A percentile compares a stretch with the other conserved stretches of the same genome.
phyloP scores from a whole-genome alignment of 495 filamentous ascomycete species.

The Aspergillus conjunctus region DNA sequence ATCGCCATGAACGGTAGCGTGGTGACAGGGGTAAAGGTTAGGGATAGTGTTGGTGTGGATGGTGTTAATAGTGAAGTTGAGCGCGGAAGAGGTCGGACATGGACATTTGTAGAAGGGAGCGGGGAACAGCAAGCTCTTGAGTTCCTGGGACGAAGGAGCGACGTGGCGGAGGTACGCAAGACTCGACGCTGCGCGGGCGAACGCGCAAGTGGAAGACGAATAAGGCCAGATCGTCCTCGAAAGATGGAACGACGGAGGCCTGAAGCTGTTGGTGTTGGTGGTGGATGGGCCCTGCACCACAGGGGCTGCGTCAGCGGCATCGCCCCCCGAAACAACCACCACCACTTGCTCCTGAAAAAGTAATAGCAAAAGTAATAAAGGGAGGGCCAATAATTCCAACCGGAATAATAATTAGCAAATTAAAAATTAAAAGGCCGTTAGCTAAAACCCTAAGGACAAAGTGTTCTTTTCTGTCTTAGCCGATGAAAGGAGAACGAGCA shows the following conservation, averaged over 20 bases:
- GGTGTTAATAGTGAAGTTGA: slow-evolving; percentile 20
- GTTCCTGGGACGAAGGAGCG: slow-evolving; percentile 17
- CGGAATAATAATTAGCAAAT: slow-evolving; percentile 5
- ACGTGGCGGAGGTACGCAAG: slow-evolving; percentile 25
- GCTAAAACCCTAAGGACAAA: slow-evolving; percentile 14
- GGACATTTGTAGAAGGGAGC: slow-evolving; percentile 27
- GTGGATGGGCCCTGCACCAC: slow-evolving; percentile 48
- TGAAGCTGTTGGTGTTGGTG: slow-evolving; percentile 25
- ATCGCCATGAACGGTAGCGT: slow-evolving; percentile 36
- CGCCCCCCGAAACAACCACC: slow-evolving; percentile 15
- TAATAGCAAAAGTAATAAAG: slow-evolving; percentile 3
- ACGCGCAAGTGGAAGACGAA: slow-evolving; percentile 21
- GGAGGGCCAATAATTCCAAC: slow-evolving; percentile 2
- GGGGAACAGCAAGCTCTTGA: slow-evolving; percentile 12
- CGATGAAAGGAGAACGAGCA: slow-evolving; percentile 4
- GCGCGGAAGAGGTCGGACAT: slow-evolving; percentile 25
- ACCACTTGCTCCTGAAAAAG: not conserved
- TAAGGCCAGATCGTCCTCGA: slow-evolving; percentile 19
- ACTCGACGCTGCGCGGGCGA: slow-evolving; percentile 32
- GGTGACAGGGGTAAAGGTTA: slow-evolving; percentile 8
- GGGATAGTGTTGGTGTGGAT: not conserved
- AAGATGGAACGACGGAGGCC: slow-evolving; percentile 23
- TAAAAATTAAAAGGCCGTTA: slow-evolving; percentile 1
- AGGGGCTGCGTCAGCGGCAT: slow-evolving; percentile 53
- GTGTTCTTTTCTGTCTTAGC: slow-evolving; percentile 16